Conservation (phyloP, 176 grass and related monocot species). For the Stipa capillata region DNA sequence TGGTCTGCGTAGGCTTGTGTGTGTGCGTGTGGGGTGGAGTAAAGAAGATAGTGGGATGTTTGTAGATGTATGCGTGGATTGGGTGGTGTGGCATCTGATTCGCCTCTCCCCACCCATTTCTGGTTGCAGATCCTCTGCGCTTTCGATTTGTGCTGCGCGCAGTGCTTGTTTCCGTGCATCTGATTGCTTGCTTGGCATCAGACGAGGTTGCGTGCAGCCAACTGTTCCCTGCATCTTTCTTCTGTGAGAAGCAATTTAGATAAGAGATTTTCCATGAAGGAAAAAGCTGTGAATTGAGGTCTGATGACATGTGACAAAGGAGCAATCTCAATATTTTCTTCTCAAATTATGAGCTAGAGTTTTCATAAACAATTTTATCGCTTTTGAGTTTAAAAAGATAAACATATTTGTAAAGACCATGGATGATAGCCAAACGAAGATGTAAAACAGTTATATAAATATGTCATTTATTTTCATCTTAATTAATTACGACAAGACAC, state of each 20-base stretch:
- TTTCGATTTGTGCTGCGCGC: fast-evolving
- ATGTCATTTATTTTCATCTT: too few species aligned
- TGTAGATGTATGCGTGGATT: slow-evolving; percentile 23
- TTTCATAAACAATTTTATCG: not conserved
- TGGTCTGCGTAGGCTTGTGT: not conserved
- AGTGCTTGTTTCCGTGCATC: not conserved
- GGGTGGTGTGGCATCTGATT: slow-evolving; percentile 61
- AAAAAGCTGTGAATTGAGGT: not conserved
- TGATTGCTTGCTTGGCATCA: not conserved
- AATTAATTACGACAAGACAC: too few species aligned
- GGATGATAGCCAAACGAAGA: not conserved
- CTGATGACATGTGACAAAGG: not conserved
- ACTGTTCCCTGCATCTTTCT: not conserved
- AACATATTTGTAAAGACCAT: too few species aligned
- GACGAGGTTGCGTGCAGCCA: not conserved
- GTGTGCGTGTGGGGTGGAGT: slow-evolving; percentile 13
- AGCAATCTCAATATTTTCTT: not conserved
- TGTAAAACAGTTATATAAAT: too few species aligned
- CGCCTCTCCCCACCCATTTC: slow-evolving; percentile 38
- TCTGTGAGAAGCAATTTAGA: not conserved
- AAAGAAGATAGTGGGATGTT: slow-evolving; percentile 37
- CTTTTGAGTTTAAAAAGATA: not conserved
- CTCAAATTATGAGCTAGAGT: too few species aligned
- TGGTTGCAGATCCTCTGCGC: not conserved
- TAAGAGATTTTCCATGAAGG: not conserved